Evolutionary conservation across 2,329 filamentous ascomycete species (phyloP).

Genomic region (Colletotrichum siamense): DNA sequence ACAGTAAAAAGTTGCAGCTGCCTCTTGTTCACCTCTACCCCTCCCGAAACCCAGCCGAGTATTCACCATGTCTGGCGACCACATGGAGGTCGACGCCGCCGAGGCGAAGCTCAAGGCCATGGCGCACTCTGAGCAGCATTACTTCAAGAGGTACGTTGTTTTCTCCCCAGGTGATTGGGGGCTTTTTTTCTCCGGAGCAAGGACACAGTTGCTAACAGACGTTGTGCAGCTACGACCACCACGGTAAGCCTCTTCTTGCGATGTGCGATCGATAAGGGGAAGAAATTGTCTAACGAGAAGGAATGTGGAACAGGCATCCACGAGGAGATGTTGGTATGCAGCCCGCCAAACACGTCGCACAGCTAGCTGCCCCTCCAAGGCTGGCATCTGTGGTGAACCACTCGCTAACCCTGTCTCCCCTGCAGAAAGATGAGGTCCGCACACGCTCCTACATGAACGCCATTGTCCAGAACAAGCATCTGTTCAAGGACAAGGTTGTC

Average conservation of each 20-base stretch:
- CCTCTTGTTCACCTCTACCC: background rate
- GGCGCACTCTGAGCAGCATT: constrained; percentile 97
- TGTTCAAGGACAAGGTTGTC: constrained; percentile 83
- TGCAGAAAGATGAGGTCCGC: constrained; percentile 96
- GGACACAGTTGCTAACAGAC: constrained; percentile 23
- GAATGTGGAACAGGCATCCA: constrained; percentile 73
- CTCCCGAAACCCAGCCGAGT: background rate
- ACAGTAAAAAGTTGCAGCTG: background rate
- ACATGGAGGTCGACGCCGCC: constrained; percentile 65
- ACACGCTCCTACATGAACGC: constrained; percentile 97
- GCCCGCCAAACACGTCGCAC: constrained; percentile 9
- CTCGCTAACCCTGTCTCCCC: background rate
- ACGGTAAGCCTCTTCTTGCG: constrained; percentile 66
- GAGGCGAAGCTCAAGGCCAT: constrained; percentile 72
- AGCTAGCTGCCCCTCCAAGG: background rate
- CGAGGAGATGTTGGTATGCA: constrained; percentile 94
- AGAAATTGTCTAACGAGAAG: background rate
- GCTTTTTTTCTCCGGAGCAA: background rate
- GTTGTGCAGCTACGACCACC: constrained; percentile 85
- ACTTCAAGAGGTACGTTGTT: constrained; percentile 86
- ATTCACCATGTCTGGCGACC: constrained; percentile 48
- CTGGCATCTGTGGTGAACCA: background rate
- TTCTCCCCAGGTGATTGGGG: constrained; percentile 3
- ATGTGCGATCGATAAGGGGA: constrained; percentile 11
- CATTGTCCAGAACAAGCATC: constrained; percentile 96